Conservation (phyloP, 345 rosid genomes). For the Eucalyptus cloeziana region DNA sequence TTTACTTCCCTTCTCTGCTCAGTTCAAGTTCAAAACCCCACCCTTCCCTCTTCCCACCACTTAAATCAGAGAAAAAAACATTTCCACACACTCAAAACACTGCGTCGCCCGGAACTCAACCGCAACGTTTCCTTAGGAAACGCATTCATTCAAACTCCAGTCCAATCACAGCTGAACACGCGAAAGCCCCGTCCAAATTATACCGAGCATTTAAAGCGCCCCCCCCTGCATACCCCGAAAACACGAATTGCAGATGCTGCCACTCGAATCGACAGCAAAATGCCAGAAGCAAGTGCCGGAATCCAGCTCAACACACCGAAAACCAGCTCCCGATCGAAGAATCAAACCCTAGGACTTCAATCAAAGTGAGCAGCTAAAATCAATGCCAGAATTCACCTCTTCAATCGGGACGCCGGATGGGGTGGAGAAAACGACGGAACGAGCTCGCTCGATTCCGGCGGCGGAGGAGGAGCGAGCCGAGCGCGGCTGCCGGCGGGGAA, state of each 20-base stretch:
- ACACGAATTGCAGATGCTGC: background rate
- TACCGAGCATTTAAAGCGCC: background rate
- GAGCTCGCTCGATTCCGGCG: background rate
- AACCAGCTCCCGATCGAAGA: background rate
- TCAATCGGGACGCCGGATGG: background rate
- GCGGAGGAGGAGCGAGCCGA: background rate
- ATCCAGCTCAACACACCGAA: slow-evolving; percentile 4
- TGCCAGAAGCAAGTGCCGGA: background rate
- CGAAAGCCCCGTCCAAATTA: background rate
- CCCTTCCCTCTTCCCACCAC: background rate
- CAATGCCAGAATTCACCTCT: background rate
- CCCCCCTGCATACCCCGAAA: background rate
- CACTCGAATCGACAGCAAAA: background rate
- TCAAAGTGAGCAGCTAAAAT: slow-evolving; percentile 4
- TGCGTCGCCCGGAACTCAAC: background rate
- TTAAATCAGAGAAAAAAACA: background rate
- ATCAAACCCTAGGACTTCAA: slow-evolving; percentile 22
- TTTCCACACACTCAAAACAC: background rate
- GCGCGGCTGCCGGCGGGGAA: background rate
- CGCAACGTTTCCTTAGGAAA: background rate
- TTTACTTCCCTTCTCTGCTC: background rate
- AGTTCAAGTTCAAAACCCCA: background rate
- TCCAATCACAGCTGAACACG: background rate
- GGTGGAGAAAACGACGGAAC: background rate
- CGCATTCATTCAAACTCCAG: background rate